Percentiles rank a stretch among this genome's conserved stretches.
Evolutionary conservation across 352 stramenopile genomes (phyloP).

Genomic region (Phytophthora uliginosa): DNA sequence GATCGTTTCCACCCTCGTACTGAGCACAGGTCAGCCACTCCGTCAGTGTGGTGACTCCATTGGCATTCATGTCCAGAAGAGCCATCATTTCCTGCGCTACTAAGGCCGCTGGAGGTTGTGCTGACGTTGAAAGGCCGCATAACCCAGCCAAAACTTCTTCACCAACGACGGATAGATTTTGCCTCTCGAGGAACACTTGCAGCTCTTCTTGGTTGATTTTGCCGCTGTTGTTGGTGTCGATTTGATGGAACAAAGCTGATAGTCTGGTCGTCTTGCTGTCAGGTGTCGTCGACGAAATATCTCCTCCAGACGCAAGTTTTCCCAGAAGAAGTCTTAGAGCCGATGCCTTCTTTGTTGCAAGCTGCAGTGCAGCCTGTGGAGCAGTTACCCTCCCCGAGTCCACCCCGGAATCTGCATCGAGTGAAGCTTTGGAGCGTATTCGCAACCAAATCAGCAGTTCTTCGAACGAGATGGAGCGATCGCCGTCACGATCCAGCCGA

Average conservation of each 20-base stretch:
- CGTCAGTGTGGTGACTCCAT: slow-evolving; percentile 63
- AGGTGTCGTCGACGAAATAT: neutral
- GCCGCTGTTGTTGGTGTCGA: slow-evolving; percentile 60
- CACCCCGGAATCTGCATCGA: neutral
- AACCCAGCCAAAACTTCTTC: slow-evolving; percentile 23
- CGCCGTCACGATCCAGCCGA: slow-evolving; percentile 61
- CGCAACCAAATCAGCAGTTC: slow-evolving; percentile 79
- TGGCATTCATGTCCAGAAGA: slow-evolving; percentile 62
- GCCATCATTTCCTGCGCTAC: slow-evolving; percentile 47
- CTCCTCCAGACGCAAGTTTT: slow-evolving; percentile 17
- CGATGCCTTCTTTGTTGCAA: slow-evolving; percentile 25
- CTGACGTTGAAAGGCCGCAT: slow-evolving; percentile 15
- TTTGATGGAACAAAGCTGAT: slow-evolving; percentile 49
- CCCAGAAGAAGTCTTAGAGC: slow-evolving; percentile 28
- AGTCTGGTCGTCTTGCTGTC: slow-evolving; percentile 28
- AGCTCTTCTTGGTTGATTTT: slow-evolving; percentile 71
- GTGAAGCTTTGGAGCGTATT: slow-evolving; percentile 27
- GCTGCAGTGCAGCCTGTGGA: slow-evolving; percentile 13
- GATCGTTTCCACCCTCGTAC: slow-evolving; percentile 10
- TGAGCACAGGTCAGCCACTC: slow-evolving; percentile 62
- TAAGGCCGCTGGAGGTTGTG: slow-evolving; percentile 7
- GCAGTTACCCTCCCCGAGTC: neutral
- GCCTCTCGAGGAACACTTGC: slow-evolving; percentile 44
- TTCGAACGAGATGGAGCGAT: slow-evolving; percentile 72
- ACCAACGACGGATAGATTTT: slow-evolving; percentile 28